Evolutionary conservation across 1,284 basidiomycete genomes (phyloP), one percentile per base, ranked within the genome.

Genomic region (Puccinia triticina): DNA sequence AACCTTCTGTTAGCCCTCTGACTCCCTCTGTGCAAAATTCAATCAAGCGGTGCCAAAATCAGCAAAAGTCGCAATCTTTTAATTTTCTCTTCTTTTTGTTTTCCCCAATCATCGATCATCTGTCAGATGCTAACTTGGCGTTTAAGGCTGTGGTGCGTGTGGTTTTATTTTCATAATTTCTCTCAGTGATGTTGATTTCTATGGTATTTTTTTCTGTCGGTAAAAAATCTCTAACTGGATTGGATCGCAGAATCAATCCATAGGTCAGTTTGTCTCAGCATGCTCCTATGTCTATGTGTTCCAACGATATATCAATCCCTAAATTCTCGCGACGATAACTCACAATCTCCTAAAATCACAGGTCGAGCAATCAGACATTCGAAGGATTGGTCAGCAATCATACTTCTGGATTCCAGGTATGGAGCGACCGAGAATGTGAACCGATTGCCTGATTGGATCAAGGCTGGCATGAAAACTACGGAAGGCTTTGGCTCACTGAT

Each of bases 391-490:
- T 93, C 95, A 4, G 81, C 85, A 14, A 88, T 89, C 69, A 89
- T 96, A 61, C 90, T 98, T n/a, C 88, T 97, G 53, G 95, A 97
- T 87, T 89, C 88, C 81, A 91, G 95, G 32, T 97, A 95, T 86
- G 88, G 89, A 3, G 90, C 90, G 0, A 84, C 89, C 0, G 88
- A 91, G 2, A 93, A 96, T 82, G 90, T 90, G 37, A 88, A 87
- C 83, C 96, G 96, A 87, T 88, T 97, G 32, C 95, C 95, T 0
- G 90, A 89, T 82, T 97, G 95, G 96, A 96, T 98, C 83, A 92
- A 91, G 3, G 88, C 90, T 77, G 90, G 90, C 53, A 88, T 94
- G 26, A 86, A 89, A 46, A 88, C 91, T 0, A 89, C 92, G 23
- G 89, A 92, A 16, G 89, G 89, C 12, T 98, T 95, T 87, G 93